Evolutionary conservation across 1,284 basidiomycete genomes (phyloP), one percentile per base, ranked within the genome.

Genomic region (Anthracocystis setariae): DNA sequence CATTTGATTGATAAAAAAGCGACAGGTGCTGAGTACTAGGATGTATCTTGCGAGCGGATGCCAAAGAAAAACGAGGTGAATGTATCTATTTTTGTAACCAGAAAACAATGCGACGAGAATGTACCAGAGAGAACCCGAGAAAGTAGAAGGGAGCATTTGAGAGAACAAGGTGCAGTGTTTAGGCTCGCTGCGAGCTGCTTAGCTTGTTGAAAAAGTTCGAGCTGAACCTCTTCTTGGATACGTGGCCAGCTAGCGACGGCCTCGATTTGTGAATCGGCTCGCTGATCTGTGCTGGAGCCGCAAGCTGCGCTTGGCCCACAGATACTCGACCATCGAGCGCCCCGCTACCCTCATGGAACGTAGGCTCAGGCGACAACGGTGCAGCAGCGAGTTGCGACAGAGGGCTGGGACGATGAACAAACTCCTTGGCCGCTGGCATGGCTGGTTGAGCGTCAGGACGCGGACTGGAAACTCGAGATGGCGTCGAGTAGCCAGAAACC

Each of bases 141-240:
- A 5, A n/a, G 8, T 7, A 42, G 12, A 39, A 8, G 20, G 8
- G 20, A 20, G 2, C 17, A 8, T 18, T 18, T 18, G 21, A 18
- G 33, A 32, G 23, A 18, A n/a, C 42, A 46, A n/a, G 8, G 21
- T 20, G 24, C 48, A 24, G 24, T 18, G 20, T 48, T 51, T 47
- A 57, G 47, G 57, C 58, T 25, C 67, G 47, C 21, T 70, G 61
- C 5, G 57, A 47, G 13, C 57, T 47, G 29, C 29, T 29, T 12
- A 70, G 29, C 33, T 71, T 71, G 54, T 38, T 47, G 8, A 65
- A 57, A 15, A 64, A 46, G 54, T 54, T 65, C 29, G 62, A 71
- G 54, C 64, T 61, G 50, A 65, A 43, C 29, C 49, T 71, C 58
- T 71, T 71, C 40, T 49, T 46, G 39, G 65, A 37, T 15, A 54